A percentile compares a stretch with the other conserved stretches of the same genome.
Evolutionary conservation across 78 protist species (phyloP).

Genomic region (Dictyostelium purpureum): DNA sequence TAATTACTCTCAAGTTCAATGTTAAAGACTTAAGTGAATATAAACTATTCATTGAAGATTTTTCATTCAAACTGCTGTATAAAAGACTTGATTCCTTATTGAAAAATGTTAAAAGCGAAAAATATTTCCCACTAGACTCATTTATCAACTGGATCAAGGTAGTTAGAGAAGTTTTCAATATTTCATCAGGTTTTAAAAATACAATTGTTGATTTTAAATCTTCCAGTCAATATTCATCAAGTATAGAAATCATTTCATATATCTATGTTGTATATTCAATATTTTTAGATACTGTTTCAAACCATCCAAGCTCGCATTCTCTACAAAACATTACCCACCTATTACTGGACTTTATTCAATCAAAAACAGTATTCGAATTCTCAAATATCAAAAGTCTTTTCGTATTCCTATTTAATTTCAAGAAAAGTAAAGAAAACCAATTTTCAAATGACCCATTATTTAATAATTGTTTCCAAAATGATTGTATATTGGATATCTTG

Average conservation of each 20-base stretch:
- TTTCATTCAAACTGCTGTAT: neutral
- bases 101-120: neutral
- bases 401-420: too few relatives aligned
- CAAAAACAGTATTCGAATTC: too few relatives aligned
- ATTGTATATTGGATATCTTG: slow-evolving; percentile 4
- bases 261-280: too few relatives aligned
- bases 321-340: too few relatives aligned
- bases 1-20: neutral
- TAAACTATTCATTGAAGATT: neutral
- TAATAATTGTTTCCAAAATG: neutral
- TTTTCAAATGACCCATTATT: neutral
- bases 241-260: too few relatives aligned
- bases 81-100: neutral
- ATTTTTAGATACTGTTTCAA: too few relatives aligned
- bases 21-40: neutral
- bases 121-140: neutral
- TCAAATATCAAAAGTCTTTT: too few relatives aligned
- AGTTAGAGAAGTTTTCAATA: slow-evolving; percentile 20
- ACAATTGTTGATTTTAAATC: too few relatives aligned
- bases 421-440: neutral
- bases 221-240: too few relatives aligned
- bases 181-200: neutral
- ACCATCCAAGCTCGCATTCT: too few relatives aligned
- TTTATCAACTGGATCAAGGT: slow-evolving; percentile 25
- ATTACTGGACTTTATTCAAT: too few relatives aligned